Evolutionary conservation across 179 eudicot species (phyloP), one percentile per base, ranked within the genome.

Genomic region (Vitellaria paradoxa): DNA sequence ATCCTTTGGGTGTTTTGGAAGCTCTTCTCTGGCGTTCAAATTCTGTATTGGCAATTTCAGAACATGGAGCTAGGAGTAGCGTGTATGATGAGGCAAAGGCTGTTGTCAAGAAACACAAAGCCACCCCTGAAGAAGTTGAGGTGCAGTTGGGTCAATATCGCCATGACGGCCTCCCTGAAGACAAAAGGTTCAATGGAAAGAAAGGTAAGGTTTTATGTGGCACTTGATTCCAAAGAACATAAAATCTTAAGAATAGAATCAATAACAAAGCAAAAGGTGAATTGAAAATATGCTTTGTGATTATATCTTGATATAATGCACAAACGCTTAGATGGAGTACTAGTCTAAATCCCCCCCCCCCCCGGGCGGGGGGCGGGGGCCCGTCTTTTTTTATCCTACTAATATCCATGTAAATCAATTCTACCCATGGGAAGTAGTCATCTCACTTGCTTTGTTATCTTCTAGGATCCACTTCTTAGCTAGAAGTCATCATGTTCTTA

Each of bases 31-130:
- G 94, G 99, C 94, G 91, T 75, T 74, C 93, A 56, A 85, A 91
- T 57, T 86, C 91, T 76, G 93, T 85, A 47, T 83, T 96, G 77
- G 99, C 96, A 75, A 96, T 96, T 79, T 94, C 99, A 21, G 93
- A 94, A 84, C 99, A 94, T 79, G 98, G 98, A 53, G 97, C 98
- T 74, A 91, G 99, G 40, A 89, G 99, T 87, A 96, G 90, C 73
- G 96, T 96, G 60, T 96, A 93, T 80, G 98, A 92, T 84, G 99
- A 96, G 79, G 98, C 98, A 53, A 89, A 87, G 76, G 99, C 98
- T 53, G 96, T 93, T 78, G 98, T 96, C 60, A 85, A 91, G 83
- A 96, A 96, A 84, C 86, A 96, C 81, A 96, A 96, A 86, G 99
- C 99, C 56, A 87, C 92, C 65, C 98, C 97, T 23, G 94, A 89